Evolutionary conservation across 176 grass and related monocot species (phyloP), one percentile per base, ranked within the genome.

Genomic region (Carex myosuroides): DNA sequence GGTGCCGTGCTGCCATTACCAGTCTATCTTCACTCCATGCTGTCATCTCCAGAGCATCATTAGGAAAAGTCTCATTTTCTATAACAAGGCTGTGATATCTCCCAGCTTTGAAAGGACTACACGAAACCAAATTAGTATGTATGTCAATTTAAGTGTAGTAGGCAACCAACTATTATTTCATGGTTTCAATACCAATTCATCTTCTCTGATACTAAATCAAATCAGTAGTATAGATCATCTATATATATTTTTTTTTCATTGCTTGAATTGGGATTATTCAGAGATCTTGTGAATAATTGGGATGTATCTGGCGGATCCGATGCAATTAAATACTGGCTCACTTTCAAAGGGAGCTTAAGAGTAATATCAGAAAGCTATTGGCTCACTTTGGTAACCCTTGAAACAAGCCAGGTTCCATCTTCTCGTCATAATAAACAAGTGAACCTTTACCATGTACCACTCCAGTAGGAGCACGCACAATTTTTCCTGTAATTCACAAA

Each of bases 21-120:
- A 97, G 89, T 60, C 95, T 92, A 91, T 98, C 87, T 84, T 93
- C 91, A 68, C 87, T 98, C 95, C 95, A 98, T 13, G 95, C 92
- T 6, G 91, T 98, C 17, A 84, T 69, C 84, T 98, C 92, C 35
- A 98, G 85, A 58, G 79, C 86, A 73, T 94, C 95, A 29, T 86
- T 86, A 35, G 95, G 95, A 60, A 98, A 98, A 73, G 64, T 98
- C 57, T 94, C 91, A 70, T 94, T 37, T 79, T 98, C 95, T 17
- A 98, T 98, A 56, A 98, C 92, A 77, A 98, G 84, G 62, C 95
- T 98, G 81, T 98, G 95, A 72, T 98, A 98, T 86, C 95, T 91
- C 3, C 92, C 93, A 20, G 91, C 95, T 0, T 81, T 93, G 60
- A 98, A 98, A 39, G 95, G 95, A 85, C 95, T 98, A 87, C 85